Evolutionary conservation across 768 basidiomycete genomes (phyloP), one percentile per base, ranked within the genome.

Genomic region (Russula sp.): DNA sequence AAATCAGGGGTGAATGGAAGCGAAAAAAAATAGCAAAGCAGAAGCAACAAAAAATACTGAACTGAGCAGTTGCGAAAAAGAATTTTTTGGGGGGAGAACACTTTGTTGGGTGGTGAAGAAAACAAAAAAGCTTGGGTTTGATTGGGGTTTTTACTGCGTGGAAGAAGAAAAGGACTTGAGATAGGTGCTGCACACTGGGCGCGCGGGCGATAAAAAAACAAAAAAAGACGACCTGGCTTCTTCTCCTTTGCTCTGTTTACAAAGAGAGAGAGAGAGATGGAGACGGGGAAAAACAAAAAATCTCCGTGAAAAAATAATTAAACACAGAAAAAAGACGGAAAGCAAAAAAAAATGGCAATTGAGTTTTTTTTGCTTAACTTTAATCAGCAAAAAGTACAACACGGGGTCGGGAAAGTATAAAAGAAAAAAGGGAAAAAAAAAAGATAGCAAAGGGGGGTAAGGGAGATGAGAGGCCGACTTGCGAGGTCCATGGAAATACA

Each of bases 351-450:
- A 45, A 51, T 20, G 25, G 25, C 25, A 29, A 59, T 45, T 46
- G 35, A 39, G 25, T 43, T 47, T 60, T 35, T 43, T 47, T 60
- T 35, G 25, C 25, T 11, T 38, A 53, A 45, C 51, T 25, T 59
- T 39, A 25, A 25, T 60, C 51, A 53, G 35, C 51, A 60, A 60
- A 46, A 60, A 46, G 59, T 60, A 60, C 59, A 60, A 53, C 59
- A 60, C 35, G 11, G 25, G 25, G 25, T 1, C 25, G 25, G 25
- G 25, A 29, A 29, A 29, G 25, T 29, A 29, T 29, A 29, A 29
- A 29, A 29, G 42, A 41, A n/a, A 42, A 58, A 14, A 34, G 10
- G n/a, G 39, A 39, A 29, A 9, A 29, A 3, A 18, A 9, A 20
- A 45, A 45, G 16, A 13, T 14, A 22, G 14, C 34, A 35, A 9